phyloP scores from a whole-genome alignment of 2,329 filamentous ascomycete genomes.

The Microsporum canis region DNA sequence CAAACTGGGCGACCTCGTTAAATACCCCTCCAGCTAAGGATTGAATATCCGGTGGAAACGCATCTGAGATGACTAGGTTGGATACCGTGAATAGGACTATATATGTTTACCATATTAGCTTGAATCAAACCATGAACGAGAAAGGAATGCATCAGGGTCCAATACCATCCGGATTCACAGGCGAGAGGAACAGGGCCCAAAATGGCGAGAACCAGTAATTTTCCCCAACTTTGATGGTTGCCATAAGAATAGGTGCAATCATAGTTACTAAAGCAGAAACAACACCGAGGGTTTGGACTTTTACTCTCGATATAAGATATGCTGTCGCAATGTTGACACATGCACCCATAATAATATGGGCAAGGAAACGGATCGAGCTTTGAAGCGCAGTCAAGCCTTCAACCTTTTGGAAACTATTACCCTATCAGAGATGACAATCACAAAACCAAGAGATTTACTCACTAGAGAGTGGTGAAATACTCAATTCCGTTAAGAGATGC shows the following conservation, averaged over 20 bases:
- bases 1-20: conserved; percentile 48
- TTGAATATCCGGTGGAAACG: conserved; percentile 46
- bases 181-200: conserved; percentile 11
- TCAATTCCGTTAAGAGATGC: conserved; percentile 40
- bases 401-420: conserved; percentile 40
- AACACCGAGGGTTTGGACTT: conserved; percentile 10
- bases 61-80: conserved; percentile 43
- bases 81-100: conserved; percentile 36
- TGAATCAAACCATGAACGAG: background rate
- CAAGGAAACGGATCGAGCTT: conserved; percentile 38
- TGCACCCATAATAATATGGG: conserved; percentile 33
- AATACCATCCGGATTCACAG: conserved; percentile 13
- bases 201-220: conserved; percentile 12
- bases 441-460: conserved; percentile 10
- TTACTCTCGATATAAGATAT: conserved; percentile 12
- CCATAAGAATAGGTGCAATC: conserved; percentile 12
- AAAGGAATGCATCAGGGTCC: background rate
- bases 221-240: conserved; percentile 8
- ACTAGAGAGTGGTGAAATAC: conserved; percentile 39
- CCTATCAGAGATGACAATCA: background rate
- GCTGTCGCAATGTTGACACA: conserved; percentile 10
- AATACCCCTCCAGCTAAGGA: conserved; percentile 52
- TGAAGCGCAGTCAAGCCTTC: conserved; percentile 37
- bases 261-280: conserved; percentile 12
- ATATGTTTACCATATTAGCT: background rate